These are phyloP conservation scores for Urostyla sp. DNA, from an alignment of 73 alveolate genomes.

Conservation along the genomic window DNA sequence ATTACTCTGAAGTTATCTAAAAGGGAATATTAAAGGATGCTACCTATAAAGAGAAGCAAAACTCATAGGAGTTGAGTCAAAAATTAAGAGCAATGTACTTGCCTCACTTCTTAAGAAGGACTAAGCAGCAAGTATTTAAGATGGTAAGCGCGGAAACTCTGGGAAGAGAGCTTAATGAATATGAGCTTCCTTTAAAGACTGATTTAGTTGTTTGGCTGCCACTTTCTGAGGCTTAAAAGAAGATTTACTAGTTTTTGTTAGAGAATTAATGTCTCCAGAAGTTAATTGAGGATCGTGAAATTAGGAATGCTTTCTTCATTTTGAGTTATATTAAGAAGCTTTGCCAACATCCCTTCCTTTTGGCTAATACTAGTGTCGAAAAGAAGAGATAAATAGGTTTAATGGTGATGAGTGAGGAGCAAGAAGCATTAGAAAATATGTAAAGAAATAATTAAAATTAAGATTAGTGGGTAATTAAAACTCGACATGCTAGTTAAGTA, in stretches of 20 bases:
- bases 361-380: not conserved
- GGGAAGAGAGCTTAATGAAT: slow-evolving; percentile 3
- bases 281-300: slow-evolving; percentile 44
- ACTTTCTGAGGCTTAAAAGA: slow-evolving; percentile 69
- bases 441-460: slow-evolving; percentile 1
- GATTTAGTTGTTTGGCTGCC: slow-evolving; percentile 84
- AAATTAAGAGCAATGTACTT: slow-evolving; percentile 65
- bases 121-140: slow-evolving; percentile 69
- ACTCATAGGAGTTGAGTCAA: slow-evolving; percentile 59
- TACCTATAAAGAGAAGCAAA: slow-evolving; percentile 46
- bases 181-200: slow-evolving; percentile 81
- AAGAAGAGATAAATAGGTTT: slow-evolving; percentile 25
- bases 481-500: slow-evolving; percentile 18
- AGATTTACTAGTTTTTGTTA: slow-evolving; percentile 70
- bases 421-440: slow-evolving; percentile 14
- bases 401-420: slow-evolving; percentile 21
- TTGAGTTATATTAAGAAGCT: slow-evolving; percentile 60
- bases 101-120: slow-evolving; percentile 76
- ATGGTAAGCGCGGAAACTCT: slow-evolving; percentile 52
- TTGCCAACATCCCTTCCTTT: slow-evolving; percentile 66
- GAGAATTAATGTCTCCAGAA: slow-evolving; percentile 63
- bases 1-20: slow-evolving; percentile 79
- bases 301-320: slow-evolving; percentile 56
- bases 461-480: slow-evolving; percentile 2
- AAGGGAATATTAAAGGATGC: slow-evolving; percentile 79